phyloP scores from a whole-genome alignment of 1,284 basidiomycete genomes.

The Sporisorium scitamineum region DNA sequence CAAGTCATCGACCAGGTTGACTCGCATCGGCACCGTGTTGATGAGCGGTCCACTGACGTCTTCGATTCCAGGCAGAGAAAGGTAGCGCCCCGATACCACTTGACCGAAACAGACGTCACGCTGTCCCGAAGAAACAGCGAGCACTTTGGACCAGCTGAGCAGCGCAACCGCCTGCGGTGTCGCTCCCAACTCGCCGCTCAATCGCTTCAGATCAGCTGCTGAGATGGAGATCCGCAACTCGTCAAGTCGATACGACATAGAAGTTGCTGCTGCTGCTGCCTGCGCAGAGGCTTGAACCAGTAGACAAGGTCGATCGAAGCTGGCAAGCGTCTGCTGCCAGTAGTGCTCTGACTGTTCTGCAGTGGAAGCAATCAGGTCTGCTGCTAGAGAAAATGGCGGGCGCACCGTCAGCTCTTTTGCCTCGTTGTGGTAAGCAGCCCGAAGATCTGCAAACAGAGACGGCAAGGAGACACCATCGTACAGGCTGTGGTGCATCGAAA shows the following conservation, averaged over 20 bases:
- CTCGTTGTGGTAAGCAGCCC: slow-evolving; percentile 5
- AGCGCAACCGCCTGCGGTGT: slow-evolving; percentile 14
- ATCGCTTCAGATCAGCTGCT: background rate
- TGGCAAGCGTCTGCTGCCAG: slow-evolving; percentile 2
- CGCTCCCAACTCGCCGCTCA: slow-evolving; percentile 9
- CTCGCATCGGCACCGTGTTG: slow-evolving; percentile 24
- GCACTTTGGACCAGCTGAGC: slow-evolving; percentile 16
- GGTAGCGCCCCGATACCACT: slow-evolving; percentile 23
- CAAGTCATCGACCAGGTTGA: slow-evolving; percentile 6
- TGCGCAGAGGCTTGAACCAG: background rate
- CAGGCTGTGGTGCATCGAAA: slow-evolving; percentile 27
- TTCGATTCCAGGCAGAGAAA: slow-evolving; percentile 14
- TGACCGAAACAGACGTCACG: slow-evolving; percentile 26
- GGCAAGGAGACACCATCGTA: slow-evolving; percentile 28
- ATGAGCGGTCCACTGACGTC: slow-evolving; percentile 25
- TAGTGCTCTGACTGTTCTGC: slow-evolving; percentile 3
- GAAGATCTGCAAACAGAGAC: slow-evolving; percentile 14
- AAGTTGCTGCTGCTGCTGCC: background rate
- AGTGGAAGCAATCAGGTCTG: slow-evolving; percentile 4
- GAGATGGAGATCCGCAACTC: slow-evolving; percentile 6
- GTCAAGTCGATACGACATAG: slow-evolving; percentile 2
- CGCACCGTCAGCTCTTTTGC: slow-evolving; percentile 1
- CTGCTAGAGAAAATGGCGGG: slow-evolving; percentile 6
- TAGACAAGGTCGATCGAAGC: slow-evolving; percentile 3
- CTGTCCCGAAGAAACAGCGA: slow-evolving; percentile 16